Base-by-base conservation (phyloP, 306 rosid species). In the Arachis hypogaea region DNA sequence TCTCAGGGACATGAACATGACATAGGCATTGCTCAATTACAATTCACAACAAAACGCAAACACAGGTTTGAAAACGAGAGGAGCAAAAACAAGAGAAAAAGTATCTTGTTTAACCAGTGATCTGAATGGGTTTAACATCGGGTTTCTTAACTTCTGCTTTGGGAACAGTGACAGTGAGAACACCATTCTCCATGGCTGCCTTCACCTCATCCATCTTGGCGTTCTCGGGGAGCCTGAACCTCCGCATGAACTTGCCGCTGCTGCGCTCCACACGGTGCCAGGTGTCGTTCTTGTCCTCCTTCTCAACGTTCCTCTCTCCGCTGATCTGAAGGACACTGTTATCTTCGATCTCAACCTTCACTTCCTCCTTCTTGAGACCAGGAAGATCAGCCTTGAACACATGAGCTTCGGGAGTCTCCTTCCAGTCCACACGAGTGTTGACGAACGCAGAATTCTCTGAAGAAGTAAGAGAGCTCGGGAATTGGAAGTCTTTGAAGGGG, bases 331-430 rank as follows among this genome's bases (percentile, higher is more conserved):
- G 80, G 22, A 80, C 69, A 5, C 60, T 81, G 38, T 76, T 73
- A 16, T 76, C 84, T 65, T 81, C 78, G 0, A 69, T 50, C 51
- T 81, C 65, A 0, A 81, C 81, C 40, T 76, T 81, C 61, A 71
- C 81, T 45, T 76, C 81, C 14, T 71, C 84, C 30, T 70, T 81
- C 75, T 81, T 76, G 30, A 76, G 41, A 0, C 85, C 78, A 0
- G 84, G 80, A 9, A 80, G 51, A 33, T 81, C 85, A 9, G 81
- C 85, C 75, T 60, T 81, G 50, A 81, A 81, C 68, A 81, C 78
- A 8, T 81, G 85, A 0, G 78, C 85, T 30, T 81, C 78, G 36
- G 81, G 79, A 7, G 82, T 81, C 36, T 81, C 85, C 40, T 52
- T 77, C 82, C 82, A 81, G 1, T 81, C 85, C 6, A 81, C 49